A percentile compares a stretch with the other conserved stretches of the same genome.
These are phyloP conservation scores for Nemania diffusa DNA, from an alignment of 2,329 filamentous ascomycete species.

Conservation along the genomic window DNA sequence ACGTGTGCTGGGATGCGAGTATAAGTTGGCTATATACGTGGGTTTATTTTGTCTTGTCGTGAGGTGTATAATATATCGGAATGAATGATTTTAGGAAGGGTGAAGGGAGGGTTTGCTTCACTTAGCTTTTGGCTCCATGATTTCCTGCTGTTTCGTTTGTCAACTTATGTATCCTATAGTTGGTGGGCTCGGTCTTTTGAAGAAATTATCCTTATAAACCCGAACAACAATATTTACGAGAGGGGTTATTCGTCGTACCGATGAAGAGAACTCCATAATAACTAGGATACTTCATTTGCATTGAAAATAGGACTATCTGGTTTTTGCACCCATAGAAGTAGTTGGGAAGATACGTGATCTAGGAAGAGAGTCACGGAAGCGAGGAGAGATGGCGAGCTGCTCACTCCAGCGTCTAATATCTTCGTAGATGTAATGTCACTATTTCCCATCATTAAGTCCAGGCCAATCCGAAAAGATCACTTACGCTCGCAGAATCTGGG, in stretches of 20 bases:
- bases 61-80: neutral
- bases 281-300: neutral
- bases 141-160: constrained; percentile 2
- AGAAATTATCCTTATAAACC: neutral
- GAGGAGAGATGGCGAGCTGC: neutral
- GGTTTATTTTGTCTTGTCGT: neutral
- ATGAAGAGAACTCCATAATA: neutral
- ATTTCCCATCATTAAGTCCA: neutral
- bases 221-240: too few relatives aligned
- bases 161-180: constrained; percentile 12
- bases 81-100: neutral
- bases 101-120: neutral
- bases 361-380: neutral
- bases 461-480: neutral
- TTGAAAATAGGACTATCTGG: neutral
- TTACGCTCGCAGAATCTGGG: neutral
- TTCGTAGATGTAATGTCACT: neutral
- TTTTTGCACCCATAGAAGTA: neutral
- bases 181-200: neutral
- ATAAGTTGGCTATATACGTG: neutral
- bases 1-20: too few relatives aligned
- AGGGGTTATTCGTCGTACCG: neutral
- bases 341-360: neutral
- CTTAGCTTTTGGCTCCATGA: neutral
- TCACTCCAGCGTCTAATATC: neutral